These are phyloP conservation scores for Botrytis fragariae DNA, from an alignment of 2,329 filamentous ascomycete genomes.

Conservation along the genomic window DNA sequence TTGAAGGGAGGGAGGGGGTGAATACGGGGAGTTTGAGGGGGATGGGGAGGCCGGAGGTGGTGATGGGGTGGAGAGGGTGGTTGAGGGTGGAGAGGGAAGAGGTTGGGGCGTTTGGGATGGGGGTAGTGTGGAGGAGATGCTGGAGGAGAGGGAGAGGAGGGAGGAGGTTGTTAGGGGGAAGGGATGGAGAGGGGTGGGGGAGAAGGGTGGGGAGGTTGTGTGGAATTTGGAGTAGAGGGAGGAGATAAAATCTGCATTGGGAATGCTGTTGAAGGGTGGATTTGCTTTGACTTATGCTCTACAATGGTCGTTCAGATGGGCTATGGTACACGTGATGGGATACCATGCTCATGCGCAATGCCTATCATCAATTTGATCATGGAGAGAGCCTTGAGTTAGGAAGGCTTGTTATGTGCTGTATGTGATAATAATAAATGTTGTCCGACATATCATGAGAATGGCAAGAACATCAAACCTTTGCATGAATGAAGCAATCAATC, in stretches of 20 bases:
- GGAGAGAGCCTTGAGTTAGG: neutral
- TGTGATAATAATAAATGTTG: neutral
- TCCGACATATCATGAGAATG: neutral
- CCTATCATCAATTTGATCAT: neutral
- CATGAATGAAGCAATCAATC: neutral
- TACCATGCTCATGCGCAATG: neutral
- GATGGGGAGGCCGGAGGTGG: conserved; percentile 22
- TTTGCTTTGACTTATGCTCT: neutral
- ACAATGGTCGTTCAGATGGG: neutral
- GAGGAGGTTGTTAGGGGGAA: conserved; percentile 27
- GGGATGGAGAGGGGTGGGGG: conserved; percentile 32
- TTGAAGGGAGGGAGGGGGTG: conserved; percentile 26
- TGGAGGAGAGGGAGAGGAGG: conserved; percentile 28
- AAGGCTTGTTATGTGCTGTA: neutral
- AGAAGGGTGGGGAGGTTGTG: conserved; percentile 29
- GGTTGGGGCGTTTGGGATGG: conserved; percentile 28
- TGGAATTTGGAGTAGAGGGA: conserved; percentile 23
- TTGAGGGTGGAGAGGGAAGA: conserved; percentile 34
- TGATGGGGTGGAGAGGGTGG: conserved; percentile 37
- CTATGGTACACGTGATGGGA: neutral
- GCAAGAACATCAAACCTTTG: neutral
- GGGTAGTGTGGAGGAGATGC: conserved; percentile 36
- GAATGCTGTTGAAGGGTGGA: neutral
- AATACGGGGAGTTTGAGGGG: conserved; percentile 22
- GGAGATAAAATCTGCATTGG: neutral